phyloP scores from a whole-genome alignment of 331 rosid species.

The Quercus tomentella region DNA sequence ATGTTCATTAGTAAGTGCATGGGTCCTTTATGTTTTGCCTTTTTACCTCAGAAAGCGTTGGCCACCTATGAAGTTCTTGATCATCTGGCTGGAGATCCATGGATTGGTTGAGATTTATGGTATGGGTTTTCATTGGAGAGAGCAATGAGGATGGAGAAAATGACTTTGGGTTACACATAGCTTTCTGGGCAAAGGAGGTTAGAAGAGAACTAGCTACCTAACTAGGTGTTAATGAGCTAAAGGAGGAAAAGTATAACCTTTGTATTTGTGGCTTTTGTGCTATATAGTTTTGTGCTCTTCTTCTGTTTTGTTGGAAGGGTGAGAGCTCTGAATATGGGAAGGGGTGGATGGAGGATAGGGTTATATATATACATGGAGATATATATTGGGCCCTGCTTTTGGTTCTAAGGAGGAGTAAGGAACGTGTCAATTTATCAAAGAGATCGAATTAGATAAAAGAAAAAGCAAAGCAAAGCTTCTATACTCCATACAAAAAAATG shows the following conservation, averaged over 20 bases:
- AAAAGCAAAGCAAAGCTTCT: not conserved
- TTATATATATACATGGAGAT: constrained; percentile 45
- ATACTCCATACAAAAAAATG: not conserved
- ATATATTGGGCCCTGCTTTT: constrained; percentile 22
- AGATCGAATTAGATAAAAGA: too few species aligned
- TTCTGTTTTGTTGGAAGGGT: constrained; percentile 20
- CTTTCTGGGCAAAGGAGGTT: constrained; percentile 8
- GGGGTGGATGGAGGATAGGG: constrained; percentile 29
- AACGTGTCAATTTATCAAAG: constrained; percentile 45
- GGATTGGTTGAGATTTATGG: constrained; percentile 39
- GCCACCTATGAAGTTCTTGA: constrained; percentile 71
- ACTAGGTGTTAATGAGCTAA: too few species aligned
- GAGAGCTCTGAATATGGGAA: constrained; percentile 31
- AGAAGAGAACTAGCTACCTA: not conserved
- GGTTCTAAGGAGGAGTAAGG: not conserved
- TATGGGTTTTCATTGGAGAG: constrained; percentile 40
- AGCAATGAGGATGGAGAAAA: constrained; percentile 51
- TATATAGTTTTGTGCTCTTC: constrained; percentile 1
- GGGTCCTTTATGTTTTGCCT: not conserved
- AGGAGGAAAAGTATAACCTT: not conserved
- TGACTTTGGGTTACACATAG: constrained; percentile 69
- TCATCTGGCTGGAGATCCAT: constrained; percentile 25
- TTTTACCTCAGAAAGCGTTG: constrained; percentile 79
- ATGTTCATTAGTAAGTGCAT: constrained; percentile 1
- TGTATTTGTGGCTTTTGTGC: constrained; percentile 1